Percentiles rank a stretch among this genome's conserved stretches.
phyloP scores from a whole-genome alignment of 768 basidiomycete species.

The Rhodotorula graminis region DNA sequence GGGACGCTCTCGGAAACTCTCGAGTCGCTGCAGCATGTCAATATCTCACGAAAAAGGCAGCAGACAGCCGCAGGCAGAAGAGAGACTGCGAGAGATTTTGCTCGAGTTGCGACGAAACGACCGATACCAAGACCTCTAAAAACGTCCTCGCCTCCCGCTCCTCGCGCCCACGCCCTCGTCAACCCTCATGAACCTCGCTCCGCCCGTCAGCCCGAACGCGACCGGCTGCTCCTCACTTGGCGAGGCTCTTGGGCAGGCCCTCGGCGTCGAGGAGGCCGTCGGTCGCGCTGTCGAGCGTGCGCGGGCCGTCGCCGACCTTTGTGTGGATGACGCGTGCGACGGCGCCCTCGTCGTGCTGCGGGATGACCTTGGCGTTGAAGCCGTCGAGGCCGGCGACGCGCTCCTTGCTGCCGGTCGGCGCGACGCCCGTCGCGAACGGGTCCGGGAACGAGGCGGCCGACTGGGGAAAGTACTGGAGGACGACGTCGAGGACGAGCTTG shows the following conservation, averaged over 20 bases:
- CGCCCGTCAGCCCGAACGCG: too few species aligned
- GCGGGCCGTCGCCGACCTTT: constrained; percentile 82
- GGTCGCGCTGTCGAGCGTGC: constrained; percentile 59
- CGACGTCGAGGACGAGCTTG: constrained; percentile 67
- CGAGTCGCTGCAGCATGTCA: too few species aligned
- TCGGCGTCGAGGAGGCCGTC: constrained; percentile 58
- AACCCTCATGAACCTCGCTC: not conserved
- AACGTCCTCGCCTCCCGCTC: too few species aligned
- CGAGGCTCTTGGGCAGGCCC: constrained; percentile 59
- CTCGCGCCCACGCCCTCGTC: too few species aligned
- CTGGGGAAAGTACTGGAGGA: constrained; percentile 80
- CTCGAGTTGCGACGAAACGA: too few species aligned
- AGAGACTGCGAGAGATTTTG: too few species aligned
- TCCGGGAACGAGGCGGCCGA: constrained; percentile 60
- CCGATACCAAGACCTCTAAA: too few species aligned
- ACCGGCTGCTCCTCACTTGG: not conserved
- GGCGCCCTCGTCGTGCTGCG: constrained; percentile 56
- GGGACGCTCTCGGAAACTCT: too few species aligned
- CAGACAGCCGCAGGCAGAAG: too few species aligned
- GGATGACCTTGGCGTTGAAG: constrained; percentile 39
- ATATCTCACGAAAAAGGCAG: too few species aligned
- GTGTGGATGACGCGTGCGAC: constrained; percentile 91
- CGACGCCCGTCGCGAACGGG: constrained; percentile 50
- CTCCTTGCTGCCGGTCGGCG: constrained; percentile 45
- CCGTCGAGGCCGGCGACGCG: constrained; percentile 44